Conservation (phyloP, 2,329 filamentous ascomycete species). For the Fusarium vanettenii region DNA sequence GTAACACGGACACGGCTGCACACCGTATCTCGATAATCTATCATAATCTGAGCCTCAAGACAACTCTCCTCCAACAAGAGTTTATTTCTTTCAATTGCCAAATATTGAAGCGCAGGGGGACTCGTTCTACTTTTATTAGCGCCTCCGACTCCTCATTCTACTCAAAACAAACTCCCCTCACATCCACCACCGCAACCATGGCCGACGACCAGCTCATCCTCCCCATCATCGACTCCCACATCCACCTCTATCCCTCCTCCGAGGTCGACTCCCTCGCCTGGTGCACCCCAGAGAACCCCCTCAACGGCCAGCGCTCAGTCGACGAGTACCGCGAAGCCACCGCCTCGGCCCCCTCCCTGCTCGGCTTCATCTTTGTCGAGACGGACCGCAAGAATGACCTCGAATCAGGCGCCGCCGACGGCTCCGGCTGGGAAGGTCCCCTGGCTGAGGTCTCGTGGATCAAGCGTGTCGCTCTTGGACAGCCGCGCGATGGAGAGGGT, state of each 20-base stretch:
- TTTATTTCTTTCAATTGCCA: not conserved
- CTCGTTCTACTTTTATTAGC: not conserved
- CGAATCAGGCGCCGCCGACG: constrained; percentile 56
- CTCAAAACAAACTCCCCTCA: not conserved
- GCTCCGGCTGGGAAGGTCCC: constrained; percentile 73
- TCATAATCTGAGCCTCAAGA: not conserved
- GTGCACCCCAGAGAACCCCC: constrained; percentile 69
- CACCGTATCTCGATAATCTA: constrained; percentile 23
- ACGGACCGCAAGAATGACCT: constrained; percentile 78
- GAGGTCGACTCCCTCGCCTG: constrained; percentile 77
- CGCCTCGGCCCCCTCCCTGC: constrained; percentile 56
- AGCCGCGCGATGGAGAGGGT: constrained; percentile 67
- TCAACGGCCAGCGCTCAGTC: constrained; percentile 74
- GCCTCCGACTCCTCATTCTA: not conserved
- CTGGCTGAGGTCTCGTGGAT: constrained; percentile 79
- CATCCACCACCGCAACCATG: constrained; percentile 42
- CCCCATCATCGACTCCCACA: constrained; percentile 87
- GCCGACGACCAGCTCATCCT: constrained; percentile 55
- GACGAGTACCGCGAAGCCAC: constrained; percentile 69
- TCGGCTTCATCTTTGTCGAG: constrained; percentile 86
- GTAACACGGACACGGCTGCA: constrained; percentile 1
- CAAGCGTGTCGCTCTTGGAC: constrained; percentile 72
- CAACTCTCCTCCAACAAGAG: not conserved
- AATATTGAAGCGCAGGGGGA: not conserved
- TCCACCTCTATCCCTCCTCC: constrained; percentile 83